Evolutionary conservation across 257 asterid species (phyloP), one percentile per base, ranked within the genome.

Genomic region (Primulina eburnea): DNA sequence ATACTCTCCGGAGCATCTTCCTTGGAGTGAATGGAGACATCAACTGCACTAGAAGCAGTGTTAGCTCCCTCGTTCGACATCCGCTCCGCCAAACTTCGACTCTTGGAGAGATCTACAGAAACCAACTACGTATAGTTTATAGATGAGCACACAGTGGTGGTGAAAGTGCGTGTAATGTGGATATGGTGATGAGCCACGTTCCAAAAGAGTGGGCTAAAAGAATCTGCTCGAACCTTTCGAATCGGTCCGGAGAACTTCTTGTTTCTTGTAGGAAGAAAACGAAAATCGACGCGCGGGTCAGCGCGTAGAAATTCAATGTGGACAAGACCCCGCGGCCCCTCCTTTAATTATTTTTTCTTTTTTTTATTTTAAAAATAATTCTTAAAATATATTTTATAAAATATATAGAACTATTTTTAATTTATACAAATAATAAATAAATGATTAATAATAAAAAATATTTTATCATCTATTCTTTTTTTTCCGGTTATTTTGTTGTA

Each of bases 61-160:
- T 52, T 74, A 10, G 71, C 71, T 63, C 72, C 77, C 21, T 67
- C 38, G 77, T 75, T 81, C 60, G 29, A 68, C 90, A 84, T 80
- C 81, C 78, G 71, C 74, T 30, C 77, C 76, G 78, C 69, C 76
- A 68, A 52, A 61, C 67, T 68, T 62, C 72, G 78, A 47, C 32
- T 64, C 55, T 29, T 75, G 78, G 81, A 80, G 88, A 82, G 95
- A 88, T 88, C 89, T 83, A 71, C 50, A 69, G 80, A 69, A 55
- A 52, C 67, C 50, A 52, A 60, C 65, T 35, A 32, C 12, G 37
- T 32, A 53, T 5, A 62, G 30, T 69, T 67, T 58, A 62, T 3
- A 50, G 35, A 47, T 20, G 50, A 6, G 32, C 71, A 73, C 66
- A 61, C 17, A 65, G 76, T 53, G 20, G 28, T 60, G 20, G 80